Evolutionary conservation across 805 yeast genomes (phyloP), one percentile per base, ranked within the genome.

Genomic region (Lipomyces spencermartinsiae): DNA sequence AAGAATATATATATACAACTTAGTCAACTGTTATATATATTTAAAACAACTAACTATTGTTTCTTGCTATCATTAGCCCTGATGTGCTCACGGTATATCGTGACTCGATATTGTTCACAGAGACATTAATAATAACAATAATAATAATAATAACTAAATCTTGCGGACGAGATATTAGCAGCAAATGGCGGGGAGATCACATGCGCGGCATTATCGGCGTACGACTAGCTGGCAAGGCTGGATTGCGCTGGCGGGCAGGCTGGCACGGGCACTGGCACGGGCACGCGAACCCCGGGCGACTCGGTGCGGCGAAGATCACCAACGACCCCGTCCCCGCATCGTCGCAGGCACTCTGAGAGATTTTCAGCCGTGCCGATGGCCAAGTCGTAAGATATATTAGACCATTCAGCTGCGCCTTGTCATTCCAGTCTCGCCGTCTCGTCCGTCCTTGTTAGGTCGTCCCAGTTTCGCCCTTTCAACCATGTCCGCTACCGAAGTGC

Each of bases 401-500:
- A 16, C 22, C 49, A n/a, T 8, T 16, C 22, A 16, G 4, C 49
- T 43, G 22, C n/a, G n/a, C 49, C 49, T 43, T 4, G 29, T 35
- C 14, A 35, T 37, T 12, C 12, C 43, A 37, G 14, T 37, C 16
- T 37, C 43, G 16, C 43, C 1, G 16, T 43, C 49, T 43, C 22
- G 22, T 43, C 16, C 22, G 22, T 43, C 16, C n/a, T 43, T n/a
- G 49, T 43, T 12, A 16, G 10, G 9, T n/a, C 19, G 9, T n/a
- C 19, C 49, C 16, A 43, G 49, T 19, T 43, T 43, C 49, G 49
- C n/a, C 5, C 49, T 4, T 9, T 37, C 54, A 25, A 49, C 16
- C 2, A 53, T 31, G 56, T 25, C 62, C 51, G 10, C 34, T 35
- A 61, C 65, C n/a, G 53, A 71, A 29, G 70, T 69, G 31, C 72